These are phyloP conservation scores for Neurospora pannonica DNA, from an alignment of 495 filamentous ascomycete species.

Conservation along the genomic window DNA sequence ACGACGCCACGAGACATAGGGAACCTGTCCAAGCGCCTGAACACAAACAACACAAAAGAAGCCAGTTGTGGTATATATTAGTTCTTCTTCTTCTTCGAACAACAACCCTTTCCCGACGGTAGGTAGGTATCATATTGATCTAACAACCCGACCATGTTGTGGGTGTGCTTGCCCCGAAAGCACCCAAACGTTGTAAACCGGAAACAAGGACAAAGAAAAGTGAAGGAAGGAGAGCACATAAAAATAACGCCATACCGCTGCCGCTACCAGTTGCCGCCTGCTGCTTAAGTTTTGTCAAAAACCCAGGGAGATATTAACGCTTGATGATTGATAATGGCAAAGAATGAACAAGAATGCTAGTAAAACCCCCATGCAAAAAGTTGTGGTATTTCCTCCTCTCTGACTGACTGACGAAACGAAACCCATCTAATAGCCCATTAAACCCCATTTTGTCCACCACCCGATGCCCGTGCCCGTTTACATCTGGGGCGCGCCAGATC, in stretches of 20 bases:
- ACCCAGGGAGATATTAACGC: not conserved
- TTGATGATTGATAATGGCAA: not conserved
- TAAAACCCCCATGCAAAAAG: not conserved
- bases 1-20: not conserved
- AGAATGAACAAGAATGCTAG: not conserved
- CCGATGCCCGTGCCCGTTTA: constrained; percentile 10
- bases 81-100: not conserved
- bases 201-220: not conserved
- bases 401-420: not conserved
- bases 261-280: not conserved
- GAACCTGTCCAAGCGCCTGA: not conserved
- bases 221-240: not conserved
- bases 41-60: not conserved
- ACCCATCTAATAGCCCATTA: not conserved
- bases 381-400: not conserved
- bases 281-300: not conserved
- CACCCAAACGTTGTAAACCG: not conserved
- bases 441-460: not conserved
- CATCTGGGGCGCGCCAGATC: constrained; percentile 32
- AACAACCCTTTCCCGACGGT: not conserved
- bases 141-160: not conserved
- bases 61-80: not conserved
- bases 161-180: not conserved
- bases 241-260: not conserved
- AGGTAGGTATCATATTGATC: not conserved